These are phyloP conservation scores for Solanum hybrid DNA, from an alignment of 305 asterid genomes.

Conservation along the genomic window DNA sequence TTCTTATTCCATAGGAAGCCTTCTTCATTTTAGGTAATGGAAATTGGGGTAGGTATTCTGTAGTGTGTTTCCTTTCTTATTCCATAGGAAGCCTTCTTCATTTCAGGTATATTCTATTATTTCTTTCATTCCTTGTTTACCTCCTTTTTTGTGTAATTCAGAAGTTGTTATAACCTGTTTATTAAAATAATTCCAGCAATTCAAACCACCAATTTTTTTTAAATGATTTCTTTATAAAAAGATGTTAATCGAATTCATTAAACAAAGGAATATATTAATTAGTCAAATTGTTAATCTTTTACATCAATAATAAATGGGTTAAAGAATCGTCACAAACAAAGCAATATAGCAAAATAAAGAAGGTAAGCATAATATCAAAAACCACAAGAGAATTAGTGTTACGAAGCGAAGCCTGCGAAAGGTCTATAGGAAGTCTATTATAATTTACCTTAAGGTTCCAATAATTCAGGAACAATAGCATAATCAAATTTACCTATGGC, in stretches of 20 bases:
- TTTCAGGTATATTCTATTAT: background rate
- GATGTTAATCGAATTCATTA: background rate
- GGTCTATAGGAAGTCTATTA: background rate
- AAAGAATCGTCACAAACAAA: background rate
- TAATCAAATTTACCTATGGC: background rate
- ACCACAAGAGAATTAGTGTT: background rate
- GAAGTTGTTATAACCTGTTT: background rate
- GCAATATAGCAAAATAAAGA: background rate
- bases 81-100: background rate
- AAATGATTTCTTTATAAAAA: background rate
- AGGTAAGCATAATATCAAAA: background rate
- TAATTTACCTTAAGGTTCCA: background rate
- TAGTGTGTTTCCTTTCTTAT: background rate
- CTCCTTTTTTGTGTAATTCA: background rate
- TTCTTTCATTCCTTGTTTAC: background rate
- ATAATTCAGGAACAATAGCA: background rate
- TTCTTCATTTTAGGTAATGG: background rate
- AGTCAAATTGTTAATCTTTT: background rate
- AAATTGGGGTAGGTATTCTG: background rate
- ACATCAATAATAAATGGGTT: background rate
- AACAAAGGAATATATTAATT: background rate
- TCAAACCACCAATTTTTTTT: background rate
- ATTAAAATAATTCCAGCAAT: background rate
- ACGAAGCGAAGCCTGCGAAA: background rate
- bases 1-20: background rate